Evolutionary conservation across 331 rosid genomes (phyloP).

Genomic region (Quercus phellos): DNA sequence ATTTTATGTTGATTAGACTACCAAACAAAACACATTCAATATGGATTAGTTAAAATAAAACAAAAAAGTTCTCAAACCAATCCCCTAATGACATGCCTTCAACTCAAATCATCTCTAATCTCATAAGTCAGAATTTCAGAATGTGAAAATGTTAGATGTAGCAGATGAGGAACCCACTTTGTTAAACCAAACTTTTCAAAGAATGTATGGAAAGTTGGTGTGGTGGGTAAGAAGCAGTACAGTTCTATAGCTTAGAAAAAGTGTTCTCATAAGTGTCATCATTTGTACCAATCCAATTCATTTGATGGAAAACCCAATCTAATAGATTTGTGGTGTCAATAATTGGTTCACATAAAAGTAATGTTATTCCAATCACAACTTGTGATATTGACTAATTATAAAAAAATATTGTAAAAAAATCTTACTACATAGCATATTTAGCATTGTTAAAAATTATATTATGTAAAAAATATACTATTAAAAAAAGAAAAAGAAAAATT

Average conservation of each 20-base stretch:
- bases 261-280: background rate
- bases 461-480: background rate
- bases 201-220: slow-evolving; percentile 32
- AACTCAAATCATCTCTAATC: too few relatives aligned
- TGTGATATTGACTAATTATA: too few relatives aligned
- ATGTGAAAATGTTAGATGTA: background rate
- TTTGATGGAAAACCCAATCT: slow-evolving; percentile 9
- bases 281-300: background rate
- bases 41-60: background rate
- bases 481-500: background rate
- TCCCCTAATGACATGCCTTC: too few relatives aligned
- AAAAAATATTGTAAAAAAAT: too few relatives aligned
- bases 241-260: background rate
- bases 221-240: slow-evolving; percentile 39
- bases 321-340: background rate
- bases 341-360: too few relatives aligned
- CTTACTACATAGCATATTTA: too few relatives aligned
- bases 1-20: background rate
- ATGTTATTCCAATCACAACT: too few relatives aligned
- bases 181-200: slow-evolving; percentile 22
- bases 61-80: too few relatives aligned
- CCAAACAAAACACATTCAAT: background rate
- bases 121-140: too few relatives aligned
- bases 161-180: slow-evolving; percentile 6
- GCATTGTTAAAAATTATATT: background rate